Base-by-base conservation (phyloP, 306 rosid species). In the Cicer yamashitae region DNA sequence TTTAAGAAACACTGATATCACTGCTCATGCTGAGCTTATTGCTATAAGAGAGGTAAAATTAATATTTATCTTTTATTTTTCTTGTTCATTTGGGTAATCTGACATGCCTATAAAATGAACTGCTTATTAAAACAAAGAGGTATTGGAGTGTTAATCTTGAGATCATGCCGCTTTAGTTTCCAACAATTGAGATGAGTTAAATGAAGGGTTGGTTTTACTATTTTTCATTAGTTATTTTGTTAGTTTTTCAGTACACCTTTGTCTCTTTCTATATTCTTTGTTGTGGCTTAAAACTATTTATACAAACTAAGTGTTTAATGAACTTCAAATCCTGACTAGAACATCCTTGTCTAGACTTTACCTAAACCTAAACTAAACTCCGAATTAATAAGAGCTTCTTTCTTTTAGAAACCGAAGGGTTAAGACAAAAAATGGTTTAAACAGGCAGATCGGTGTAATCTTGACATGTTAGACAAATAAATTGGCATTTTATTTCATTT, bases 21-120 rank as follows among this genome's bases (percentile, higher is more conserved):
- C 92, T 43, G 98, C 94, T 14, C 98, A 92, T 79, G 98, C 98
- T 8, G 96, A 92, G 82, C 89, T 90, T 81, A 88, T 89, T 67
- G 96, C 98, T 45, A 82, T 92, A 76, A 82, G 98, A 85, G 96
- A 92, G 96, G 98, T 92, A 68, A 52, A 88, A 56, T 73, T 51
- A 13, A 9, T 65, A 30, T 34, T 59, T 51, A 7, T 52, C 41
- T 10, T 70, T 25, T 67, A 13, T 9, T 67, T 66, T 17, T 6
- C 37, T 30, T 30, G 37, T 71, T 15, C 8, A 57, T 66, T 65
- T 73, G 18, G 73, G 63, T 25, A 73, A 37, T 73, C 38, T 65
- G 61, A 56, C 58, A 8, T 64, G 10, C 13, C 40, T 11, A 14
- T 34, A 44, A n/a, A 51, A 44, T 54, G 14, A 14, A 70, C 13